Conservation (phyloP, 2,329 filamentous ascomycete genomes). For the Fusarium sacchari region DNA sequence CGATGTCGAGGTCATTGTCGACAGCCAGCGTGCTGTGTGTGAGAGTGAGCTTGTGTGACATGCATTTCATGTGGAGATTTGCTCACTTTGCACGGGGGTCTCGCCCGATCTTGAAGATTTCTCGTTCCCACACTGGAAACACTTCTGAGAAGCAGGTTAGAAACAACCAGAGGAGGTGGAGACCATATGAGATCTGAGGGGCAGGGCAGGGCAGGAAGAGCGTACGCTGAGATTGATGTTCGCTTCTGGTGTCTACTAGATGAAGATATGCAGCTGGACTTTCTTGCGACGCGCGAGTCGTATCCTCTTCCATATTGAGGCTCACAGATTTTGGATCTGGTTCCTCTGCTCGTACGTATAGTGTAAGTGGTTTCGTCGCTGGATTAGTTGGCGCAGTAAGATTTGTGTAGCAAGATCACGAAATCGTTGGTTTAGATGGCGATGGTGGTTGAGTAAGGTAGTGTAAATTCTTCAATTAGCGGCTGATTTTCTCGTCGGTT, state of each 20-base stretch:
- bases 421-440: neutral
- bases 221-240: constrained; percentile 43
- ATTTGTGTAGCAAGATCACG: constrained; percentile 7
- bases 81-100: constrained; percentile 49
- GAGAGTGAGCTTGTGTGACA: constrained; percentile 7
- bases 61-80: neutral
- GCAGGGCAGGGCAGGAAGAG: constrained; percentile 1
- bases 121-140: constrained; percentile 44
- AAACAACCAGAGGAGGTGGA: constrained; percentile 12
- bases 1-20: constrained; percentile 47
- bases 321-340: neutral
- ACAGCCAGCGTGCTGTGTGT: constrained; percentile 53
- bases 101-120: constrained; percentile 51
- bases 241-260: constrained; percentile 38
- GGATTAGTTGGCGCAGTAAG: neutral
- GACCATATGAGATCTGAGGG: constrained; percentile 2
- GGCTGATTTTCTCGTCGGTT: neutral
- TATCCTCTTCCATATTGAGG: constrained; percentile 34
- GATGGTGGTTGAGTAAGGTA: neutral
- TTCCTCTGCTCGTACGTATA: constrained; percentile 17
- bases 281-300: constrained; percentile 7
- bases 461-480: neutral
- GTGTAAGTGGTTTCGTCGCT: constrained; percentile 32
- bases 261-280: constrained; percentile 42
- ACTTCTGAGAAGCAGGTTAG: constrained; percentile 36